Evolutionary conservation across 306 rosid species (phyloP), one percentile per base, ranked within the genome.

Genomic region (Cucumis melo): DNA sequence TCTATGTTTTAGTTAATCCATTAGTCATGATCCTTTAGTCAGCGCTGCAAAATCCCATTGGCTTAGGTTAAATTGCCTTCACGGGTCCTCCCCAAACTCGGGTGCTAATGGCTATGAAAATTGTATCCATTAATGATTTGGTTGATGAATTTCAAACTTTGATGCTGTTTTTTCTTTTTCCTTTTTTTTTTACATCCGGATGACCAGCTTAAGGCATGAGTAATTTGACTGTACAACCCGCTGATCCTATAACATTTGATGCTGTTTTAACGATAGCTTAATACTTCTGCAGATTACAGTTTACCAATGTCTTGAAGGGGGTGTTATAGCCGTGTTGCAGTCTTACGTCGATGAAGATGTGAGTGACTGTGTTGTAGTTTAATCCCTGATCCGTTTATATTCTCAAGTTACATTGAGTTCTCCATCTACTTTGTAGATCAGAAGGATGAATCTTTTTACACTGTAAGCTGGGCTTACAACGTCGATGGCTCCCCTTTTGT

Each of bases 361-460:
- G 83, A 84, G 97, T 38, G 17, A 81, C 23, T 32, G 63, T 78
- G 12, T 61, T 79, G 14, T 61, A n/a, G 24, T 61, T 48, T 24
- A 48, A 48, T 48, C 61, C 14, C 23, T 17, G 20, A 32, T 61
- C 3, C 32, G 7, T 62, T 7, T 46, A 36, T 62, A 32, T 77
- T 68, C 20, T 77, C 46, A 77, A 20, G 48, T 38, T 75, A 15
- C 78, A 75, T 57, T 79, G 73, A 80, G 82, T 78, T 32, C 79
- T 76, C 65, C 32, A 79, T 79, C 74, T 82, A 70, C 77, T 86
- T 48, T 87, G 92, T 89, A 82, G 88, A 87, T 81, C 96, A 94
- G 99, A 94, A 92, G 96, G 96, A 94, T 78, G 99, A 92, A 81
- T 90, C 99, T 42, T 94, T 94, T 82, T 94, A 90, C 90, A 86